Evolutionary conservation across 495 filamentous ascomycete genomes (phyloP).

Genomic region (Penicillium samsonianum): DNA sequence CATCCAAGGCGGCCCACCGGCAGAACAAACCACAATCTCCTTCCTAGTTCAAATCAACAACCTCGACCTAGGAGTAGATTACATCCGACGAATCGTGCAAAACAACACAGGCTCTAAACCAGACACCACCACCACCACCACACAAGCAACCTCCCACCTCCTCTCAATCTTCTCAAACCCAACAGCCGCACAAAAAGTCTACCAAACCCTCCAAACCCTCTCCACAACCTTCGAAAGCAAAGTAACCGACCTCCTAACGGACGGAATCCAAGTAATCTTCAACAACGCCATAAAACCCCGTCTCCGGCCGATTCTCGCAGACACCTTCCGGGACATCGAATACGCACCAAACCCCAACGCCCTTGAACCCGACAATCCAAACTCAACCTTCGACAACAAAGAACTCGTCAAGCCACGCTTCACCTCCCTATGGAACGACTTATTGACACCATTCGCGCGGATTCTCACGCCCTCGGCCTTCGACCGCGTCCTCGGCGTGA

Average conservation of each 20-base stretch:
- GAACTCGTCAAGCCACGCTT: conserved; percentile 72
- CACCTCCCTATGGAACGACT: conserved; percentile 75
- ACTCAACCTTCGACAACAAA: conserved; percentile 40
- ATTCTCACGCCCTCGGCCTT: conserved; percentile 75
- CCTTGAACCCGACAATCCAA: conserved; percentile 34
- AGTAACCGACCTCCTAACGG: conserved; percentile 74
- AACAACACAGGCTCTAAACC: conserved; percentile 54
- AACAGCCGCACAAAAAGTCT: conserved; percentile 67
- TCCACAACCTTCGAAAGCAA: conserved; percentile 72
- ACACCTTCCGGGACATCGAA: conserved; percentile 89
- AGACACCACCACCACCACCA: conserved; percentile 14
- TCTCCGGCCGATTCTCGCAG: conserved; percentile 78
- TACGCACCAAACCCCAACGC: conserved; percentile 61
- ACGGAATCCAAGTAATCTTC: conserved; percentile 81
- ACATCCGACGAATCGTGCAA: conserved; percentile 80
- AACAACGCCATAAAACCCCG: conserved; percentile 85
- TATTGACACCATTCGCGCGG: conserved; percentile 81
- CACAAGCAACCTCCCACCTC: conserved; percentile 41
- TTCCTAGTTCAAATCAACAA: conserved; percentile 96
- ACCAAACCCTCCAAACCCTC: conserved; percentile 65
- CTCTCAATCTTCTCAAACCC: conserved; percentile 74
- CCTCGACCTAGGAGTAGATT: conserved; percentile 86
- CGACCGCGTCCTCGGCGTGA: conserved; percentile 68
- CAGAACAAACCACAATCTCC: conserved; percentile 77
- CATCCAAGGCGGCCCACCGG: conserved; percentile 75